Base-by-base conservation (phyloP, 75 land plant genomes). In the Selaginella tamariscina region DNA sequence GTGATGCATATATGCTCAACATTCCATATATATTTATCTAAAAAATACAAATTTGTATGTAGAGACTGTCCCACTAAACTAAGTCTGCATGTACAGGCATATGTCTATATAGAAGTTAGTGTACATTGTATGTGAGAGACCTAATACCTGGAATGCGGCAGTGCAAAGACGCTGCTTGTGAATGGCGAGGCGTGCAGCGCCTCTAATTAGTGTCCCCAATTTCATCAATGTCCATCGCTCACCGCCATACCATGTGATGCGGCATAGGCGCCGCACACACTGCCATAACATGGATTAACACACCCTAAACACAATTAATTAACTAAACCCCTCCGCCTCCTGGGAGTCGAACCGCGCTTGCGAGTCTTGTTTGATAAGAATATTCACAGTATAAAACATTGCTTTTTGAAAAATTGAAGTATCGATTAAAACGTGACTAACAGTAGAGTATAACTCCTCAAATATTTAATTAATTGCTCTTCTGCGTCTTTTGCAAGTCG, bases 401-500 rank as follows among this genome's bases (percentile, higher is more conserved):
- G 49, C 15, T 39, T 15, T 39, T 39, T 5, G 11, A 39, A 39
- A 15, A 15, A 5, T 5, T 5, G 49, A 39, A 39, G 11, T 5
- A 5, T 39, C 49, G 11, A 39, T 39, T 15, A 39, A 15, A 5
- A 39, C 5, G 15, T 39, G 49, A 5, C 49, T 5, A 5, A 39
- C 15, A 39, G 5, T 39, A 5, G 5, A 15, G 49, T 39, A 39
- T 5, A 39, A 15, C 15, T 39, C 49, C 49, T 5, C 49, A 5
- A 39, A 39, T 5, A 39, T 5, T 15, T 39, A n/a, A n/a, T n/a
- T n/a, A n/a, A n/a, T n/a, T n/a, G n/a, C 15, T 39, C 15, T 39
- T 5, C 49, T 39, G 49, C 49, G 49, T 5, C 49, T 39, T 39
- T 39, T 68, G 75, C n/a, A 78, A 73, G 68, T 88, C 96, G 65